Evolutionary conservation across 345 rosid genomes (phyloP).

Genomic region (Eucalyptus sideroxylon): DNA sequence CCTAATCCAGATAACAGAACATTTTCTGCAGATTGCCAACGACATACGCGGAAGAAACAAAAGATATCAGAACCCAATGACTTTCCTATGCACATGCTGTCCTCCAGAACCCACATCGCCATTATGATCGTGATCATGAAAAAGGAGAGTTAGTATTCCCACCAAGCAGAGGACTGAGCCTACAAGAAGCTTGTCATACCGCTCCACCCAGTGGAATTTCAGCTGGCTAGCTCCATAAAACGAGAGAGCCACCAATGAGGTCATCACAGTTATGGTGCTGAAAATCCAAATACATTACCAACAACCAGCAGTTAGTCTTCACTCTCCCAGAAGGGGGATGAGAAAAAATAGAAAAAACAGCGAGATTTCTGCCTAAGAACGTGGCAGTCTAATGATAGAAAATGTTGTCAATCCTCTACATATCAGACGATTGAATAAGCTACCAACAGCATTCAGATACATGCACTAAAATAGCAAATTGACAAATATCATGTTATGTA

Average conservation of each 20-base stretch:
- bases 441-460: not conserved
- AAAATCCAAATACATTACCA: constrained; percentile 1
- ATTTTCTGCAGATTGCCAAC: not conserved
- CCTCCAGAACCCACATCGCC: constrained; percentile 16
- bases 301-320: not conserved
- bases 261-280: constrained; percentile 96
- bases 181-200: constrained; percentile 89
- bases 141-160: constrained; percentile 78
- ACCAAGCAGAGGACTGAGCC: constrained; percentile 94
- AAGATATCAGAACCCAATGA: constrained; percentile 28
- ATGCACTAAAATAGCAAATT: not conserved
- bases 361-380: not conserved
- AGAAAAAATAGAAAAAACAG: not conserved
- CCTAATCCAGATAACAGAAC: not conserved
- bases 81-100: constrained; percentile 53
- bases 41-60: not conserved
- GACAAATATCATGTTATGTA: not conserved
- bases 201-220: constrained; percentile 96
- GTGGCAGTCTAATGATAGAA: not conserved
- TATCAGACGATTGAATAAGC: not conserved
- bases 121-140: constrained; percentile 68
- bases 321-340: not conserved
- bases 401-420: not conserved
- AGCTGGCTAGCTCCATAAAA: constrained; percentile 98
- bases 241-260: constrained; percentile 89